Percentiles rank a stretch among this genome's conserved stretches.
phyloP scores from a whole-genome alignment of 345 rosid species.

The Arabidopsis thaliana region DNA sequence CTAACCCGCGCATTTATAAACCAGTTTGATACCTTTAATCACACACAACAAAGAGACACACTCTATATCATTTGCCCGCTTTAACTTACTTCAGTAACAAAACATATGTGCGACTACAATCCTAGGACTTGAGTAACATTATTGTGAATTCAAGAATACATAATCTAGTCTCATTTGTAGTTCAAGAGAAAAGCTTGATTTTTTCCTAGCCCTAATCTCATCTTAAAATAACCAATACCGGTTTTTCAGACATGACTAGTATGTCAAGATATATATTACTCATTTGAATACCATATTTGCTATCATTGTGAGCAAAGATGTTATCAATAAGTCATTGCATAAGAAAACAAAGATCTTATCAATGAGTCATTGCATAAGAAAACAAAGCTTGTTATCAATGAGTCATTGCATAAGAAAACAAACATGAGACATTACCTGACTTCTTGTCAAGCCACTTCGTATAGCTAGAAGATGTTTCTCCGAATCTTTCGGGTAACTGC shows the following conservation, averaged over 20 bases:
- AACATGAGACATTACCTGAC: constrained; percentile 66
- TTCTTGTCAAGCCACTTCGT: constrained; percentile 92
- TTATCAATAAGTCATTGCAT: not conserved
- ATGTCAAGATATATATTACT: not conserved
- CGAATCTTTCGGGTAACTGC: constrained; percentile 93
- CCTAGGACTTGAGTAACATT: not conserved
- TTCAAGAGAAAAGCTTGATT: not conserved
- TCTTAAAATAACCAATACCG: not conserved
- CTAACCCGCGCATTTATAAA: constrained; percentile 97
- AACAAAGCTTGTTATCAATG: not conserved
- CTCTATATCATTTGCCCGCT: not conserved
- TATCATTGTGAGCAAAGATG: not conserved
- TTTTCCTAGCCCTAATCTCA: not conserved
- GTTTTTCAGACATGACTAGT: not conserved
- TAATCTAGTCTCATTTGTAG: not conserved
- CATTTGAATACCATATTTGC: not conserved
- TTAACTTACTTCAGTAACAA: not conserved
- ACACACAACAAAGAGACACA: not conserved
- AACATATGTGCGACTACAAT: not conserved
- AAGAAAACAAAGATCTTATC: not conserved
- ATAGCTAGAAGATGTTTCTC: constrained; percentile 94
- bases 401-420: not conserved
- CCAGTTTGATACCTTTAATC: constrained; percentile 88
- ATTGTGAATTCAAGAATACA: not conserved
- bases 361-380: not conserved